Base-by-base conservation (phyloP, 1,284 basidiomycete genomes). In the Tetrapyrgos nigripes region DNA sequence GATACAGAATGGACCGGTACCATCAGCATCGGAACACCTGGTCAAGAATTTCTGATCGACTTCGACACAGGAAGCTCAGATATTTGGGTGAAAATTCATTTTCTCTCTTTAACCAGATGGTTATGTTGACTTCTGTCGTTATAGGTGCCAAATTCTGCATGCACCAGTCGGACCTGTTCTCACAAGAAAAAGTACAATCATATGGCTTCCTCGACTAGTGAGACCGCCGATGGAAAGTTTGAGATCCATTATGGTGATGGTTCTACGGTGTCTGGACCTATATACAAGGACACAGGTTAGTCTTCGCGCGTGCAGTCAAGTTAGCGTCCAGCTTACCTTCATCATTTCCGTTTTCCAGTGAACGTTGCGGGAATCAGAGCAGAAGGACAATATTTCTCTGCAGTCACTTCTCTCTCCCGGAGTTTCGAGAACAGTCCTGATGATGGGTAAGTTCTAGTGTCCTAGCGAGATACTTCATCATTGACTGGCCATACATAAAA, bases 181-280 rank as follows among this genome's bases (percentile, higher is more conserved):
- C 14, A 43, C 35, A 66, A 68, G 48, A 58, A 45, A 17, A 64
- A 51, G 29, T 77, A 77, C 67, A 64, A 77, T 49, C 70, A 77
- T 0, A 51, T 58, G 44, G 54, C 63, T 11, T 81, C 79, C 29
- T 76, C 76, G 0, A 76, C 78, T 2, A n/a, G 64, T 74, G 58
- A 40, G 13, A 9, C 37, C 4, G 17, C 27, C 73, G 48, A 58
- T 2, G 65, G 68, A 26, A 63, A 59, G 0, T 87, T 88, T 71
- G 57, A 46, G 5, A 78, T 87, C 57, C 19, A 66, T 3, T 90
- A 84, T 66, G 85, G 80, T 11, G 85, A 87, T 66, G 83, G 83
- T 14, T 83, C 82, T 10, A 75, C 73, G 14, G 83, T 83, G 8
- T 67, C 68, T 14, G 87, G 86, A 35, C 70, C 73, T 33, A 74